Percentiles rank a stretch among this genome's conserved stretches.
These are phyloP conservation scores for Podila horticola DNA, from an alignment of 192 early-diverging fungal species.

Conservation along the genomic window DNA sequence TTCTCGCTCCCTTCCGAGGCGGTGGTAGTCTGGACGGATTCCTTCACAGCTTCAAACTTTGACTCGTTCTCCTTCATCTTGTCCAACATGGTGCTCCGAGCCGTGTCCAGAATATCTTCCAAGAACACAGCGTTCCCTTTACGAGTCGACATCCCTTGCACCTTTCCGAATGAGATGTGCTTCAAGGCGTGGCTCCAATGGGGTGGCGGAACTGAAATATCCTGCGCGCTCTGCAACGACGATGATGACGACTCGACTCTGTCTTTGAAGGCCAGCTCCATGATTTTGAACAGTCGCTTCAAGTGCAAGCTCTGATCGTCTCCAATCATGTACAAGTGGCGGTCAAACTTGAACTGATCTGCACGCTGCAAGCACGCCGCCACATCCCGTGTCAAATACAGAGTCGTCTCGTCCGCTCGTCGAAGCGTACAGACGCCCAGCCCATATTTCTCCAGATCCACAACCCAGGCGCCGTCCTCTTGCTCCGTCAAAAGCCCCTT, in stretches of 20 bases:
- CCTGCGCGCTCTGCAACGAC: constrained; percentile 8
- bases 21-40: not conserved
- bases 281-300: constrained; percentile 90
- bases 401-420: constrained; percentile 85
- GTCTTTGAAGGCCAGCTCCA: constrained; percentile 60
- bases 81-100: constrained; percentile 81
- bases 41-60: constrained; percentile 75
- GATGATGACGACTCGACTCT: too few relatives aligned
- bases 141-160: constrained; percentile 93
- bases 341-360: constrained; percentile 79
- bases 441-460: constrained; percentile 81
- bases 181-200: constrained; percentile 77
- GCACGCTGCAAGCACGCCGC: constrained; percentile 84
- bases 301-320: constrained; percentile 87
- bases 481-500: constrained; percentile 67
- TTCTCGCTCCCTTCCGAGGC: not conserved
- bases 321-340: constrained; percentile 89
- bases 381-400: constrained; percentile 94
- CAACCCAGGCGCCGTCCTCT: constrained; percentile 79
- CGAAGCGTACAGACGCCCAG: constrained; percentile 79
- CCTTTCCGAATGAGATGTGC: constrained; percentile 91
- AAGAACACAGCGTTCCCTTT: constrained; percentile 92
- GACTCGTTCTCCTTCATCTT: constrained; percentile 82
- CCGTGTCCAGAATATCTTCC: constrained; percentile 88
- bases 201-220: constrained; percentile 39